These are phyloP conservation scores for Trichoderma simmonsii DNA, from an alignment of 2,329 filamentous ascomycete genomes.

Conservation along the genomic window DNA sequence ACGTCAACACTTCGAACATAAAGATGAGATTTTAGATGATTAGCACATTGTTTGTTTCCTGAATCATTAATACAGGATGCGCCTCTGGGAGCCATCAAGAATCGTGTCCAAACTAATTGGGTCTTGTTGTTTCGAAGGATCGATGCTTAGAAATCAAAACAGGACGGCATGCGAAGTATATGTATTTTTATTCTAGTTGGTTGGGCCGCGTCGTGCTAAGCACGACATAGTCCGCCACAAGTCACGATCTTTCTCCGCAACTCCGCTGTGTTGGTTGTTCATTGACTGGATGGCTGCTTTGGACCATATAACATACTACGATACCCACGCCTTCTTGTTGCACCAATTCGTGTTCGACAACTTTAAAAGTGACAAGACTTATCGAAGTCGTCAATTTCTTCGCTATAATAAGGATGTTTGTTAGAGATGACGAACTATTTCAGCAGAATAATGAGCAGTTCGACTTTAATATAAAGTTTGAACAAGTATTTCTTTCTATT, in stretches of 20 bases:
- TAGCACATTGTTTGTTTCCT: background rate
- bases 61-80: background rate
- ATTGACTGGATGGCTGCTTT: background rate
- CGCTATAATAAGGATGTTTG: background rate
- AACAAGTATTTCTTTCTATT: background rate
- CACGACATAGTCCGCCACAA: background rate
- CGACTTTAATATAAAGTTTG: background rate
- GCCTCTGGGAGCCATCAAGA: background rate
- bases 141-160: background rate
- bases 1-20: too few species aligned
- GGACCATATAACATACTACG: background rate
- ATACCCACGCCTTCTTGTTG: background rate
- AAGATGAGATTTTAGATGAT: too few species aligned
- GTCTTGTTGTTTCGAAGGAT: background rate
- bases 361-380: background rate
- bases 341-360: background rate
- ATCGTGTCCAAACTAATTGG: background rate
- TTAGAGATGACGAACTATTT: background rate
- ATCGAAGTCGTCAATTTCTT: background rate
- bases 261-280: background rate
- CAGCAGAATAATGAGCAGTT: background rate
- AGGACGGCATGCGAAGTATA: background rate
- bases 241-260: background rate
- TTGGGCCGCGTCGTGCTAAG: background rate
- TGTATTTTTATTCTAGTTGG: background rate